Evolutionary conservation across 2,329 filamentous ascomycete species (phyloP), one percentile per base, ranked within the genome.

Genomic region (Cercospora zeae-maydis): DNA sequence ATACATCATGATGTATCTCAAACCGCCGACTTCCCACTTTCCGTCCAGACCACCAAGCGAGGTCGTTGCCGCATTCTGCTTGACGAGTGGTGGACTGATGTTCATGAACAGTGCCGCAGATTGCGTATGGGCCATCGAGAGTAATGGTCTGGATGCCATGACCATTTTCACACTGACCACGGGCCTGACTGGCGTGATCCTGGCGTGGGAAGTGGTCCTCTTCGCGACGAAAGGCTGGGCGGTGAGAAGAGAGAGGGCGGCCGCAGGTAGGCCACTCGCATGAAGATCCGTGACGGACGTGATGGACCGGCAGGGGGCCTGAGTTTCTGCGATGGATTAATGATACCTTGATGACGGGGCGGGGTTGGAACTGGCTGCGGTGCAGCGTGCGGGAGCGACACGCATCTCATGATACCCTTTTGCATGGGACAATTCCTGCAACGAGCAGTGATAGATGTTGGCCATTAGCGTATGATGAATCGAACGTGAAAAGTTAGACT

Each of bases 141-240:
- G 84, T 61, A 88, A 93, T 73, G 78, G 87, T 3, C 79, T 96
- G 14, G 90, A 96, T 72, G 91, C 91, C 66, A 97, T 96, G 92
- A 95, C 96, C 76, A 86, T 92, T 65, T 96, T 96, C 77, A 96
- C 92, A 0, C 84, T 96, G 34, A 90, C 87, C 9, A 90, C 96
- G 85, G 93, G 93, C 1, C 75, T 96, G 6, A 90, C 92, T 1
- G 89, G 88, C 1, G 81, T 96, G 56, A 77, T 96, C 57, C 93
- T 97, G 90, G 88, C 92, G 0, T 96, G 91, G 87, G 84, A 89
- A 59, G 84, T 96, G 19, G 72, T 92, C 30, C 80, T 90, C 10
- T 85, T 97, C 63, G 89, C 92, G 27, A 78, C 96, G 74, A 97
- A 96, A 78, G 93, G 92, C 27, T 96, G 92, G 92, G 92, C 91